Percentiles rank a stretch among this genome's conserved stretches.
These are phyloP conservation scores for Penicillium maclennaniae DNA, from an alignment of 495 filamentous ascomycete genomes.

Conservation along the genomic window DNA sequence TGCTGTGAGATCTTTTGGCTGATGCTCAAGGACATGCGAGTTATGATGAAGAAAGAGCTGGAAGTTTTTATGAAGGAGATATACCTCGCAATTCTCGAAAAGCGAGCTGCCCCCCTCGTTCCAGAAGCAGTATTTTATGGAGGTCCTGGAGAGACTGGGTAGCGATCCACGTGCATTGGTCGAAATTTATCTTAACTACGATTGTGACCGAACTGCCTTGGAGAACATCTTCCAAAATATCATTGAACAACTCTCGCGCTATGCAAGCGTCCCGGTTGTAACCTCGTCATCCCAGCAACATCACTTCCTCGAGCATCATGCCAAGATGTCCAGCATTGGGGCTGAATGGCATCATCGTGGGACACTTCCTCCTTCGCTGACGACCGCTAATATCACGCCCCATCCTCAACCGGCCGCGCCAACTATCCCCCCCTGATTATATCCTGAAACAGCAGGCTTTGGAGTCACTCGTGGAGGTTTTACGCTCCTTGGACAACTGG, in stretches of 20 bases:
- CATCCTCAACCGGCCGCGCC: constrained; percentile 47
- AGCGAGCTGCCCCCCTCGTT: constrained; percentile 79
- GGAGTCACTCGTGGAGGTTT: constrained; percentile 79
- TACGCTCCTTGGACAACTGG: constrained; percentile 91
- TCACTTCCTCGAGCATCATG: constrained; percentile 72
- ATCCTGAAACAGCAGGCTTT: constrained; percentile 82
- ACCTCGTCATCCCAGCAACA: constrained; percentile 77
- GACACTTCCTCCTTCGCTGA: constrained; percentile 80
- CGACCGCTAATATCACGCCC: constrained; percentile 64
- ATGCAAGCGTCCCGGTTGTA: constrained; percentile 68
- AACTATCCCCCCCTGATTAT: constrained; percentile 77
- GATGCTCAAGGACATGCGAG: constrained; percentile 89
- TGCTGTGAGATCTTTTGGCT: constrained; percentile 98
- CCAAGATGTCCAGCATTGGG: constrained; percentile 51
- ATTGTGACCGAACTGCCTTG: constrained; percentile 86
- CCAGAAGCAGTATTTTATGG: constrained; percentile 90
- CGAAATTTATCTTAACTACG: constrained; percentile 97
- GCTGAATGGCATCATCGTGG: constrained; percentile 79
- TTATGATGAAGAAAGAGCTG: constrained; percentile 97
- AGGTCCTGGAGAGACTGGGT: constrained; percentile 75
- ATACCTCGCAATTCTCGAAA: constrained; percentile 89
- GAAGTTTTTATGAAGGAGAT: constrained; percentile 98
- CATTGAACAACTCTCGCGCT: constrained; percentile 87
- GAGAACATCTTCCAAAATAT: constrained; percentile 96
- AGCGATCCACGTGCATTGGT: constrained; percentile 85